Evolutionary conservation across 2,329 filamentous ascomycete species (phyloP).

Genomic region (Sporothrix dimorphospora): DNA sequence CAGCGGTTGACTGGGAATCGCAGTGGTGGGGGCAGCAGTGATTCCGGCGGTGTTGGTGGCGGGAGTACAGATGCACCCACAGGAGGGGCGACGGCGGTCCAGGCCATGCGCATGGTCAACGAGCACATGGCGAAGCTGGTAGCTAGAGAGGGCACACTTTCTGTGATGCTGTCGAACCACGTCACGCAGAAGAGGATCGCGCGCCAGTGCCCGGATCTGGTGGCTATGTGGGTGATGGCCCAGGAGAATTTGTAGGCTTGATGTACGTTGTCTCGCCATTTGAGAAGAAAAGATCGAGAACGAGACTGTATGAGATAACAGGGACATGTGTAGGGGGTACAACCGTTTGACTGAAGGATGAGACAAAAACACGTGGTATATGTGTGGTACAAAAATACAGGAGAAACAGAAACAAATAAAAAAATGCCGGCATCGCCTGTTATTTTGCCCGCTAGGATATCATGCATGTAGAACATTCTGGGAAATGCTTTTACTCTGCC

Average conservation of each 20-base stretch:
- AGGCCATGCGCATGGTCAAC: constrained; percentile 30
- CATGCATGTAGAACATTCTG: not conserved
- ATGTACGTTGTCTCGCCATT: no score
- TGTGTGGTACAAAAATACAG: not conserved
- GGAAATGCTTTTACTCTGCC: not conserved
- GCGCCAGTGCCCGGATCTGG: constrained; percentile 34
- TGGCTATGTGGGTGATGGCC: constrained; percentile 34
- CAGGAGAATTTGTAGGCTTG: constrained; percentile 32
- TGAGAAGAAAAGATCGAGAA: not conserved
- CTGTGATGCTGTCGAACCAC: constrained; percentile 35
- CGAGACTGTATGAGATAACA: not conserved
- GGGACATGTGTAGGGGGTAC: not conserved
- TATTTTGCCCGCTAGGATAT: not conserved
- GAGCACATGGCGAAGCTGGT: constrained; percentile 25
- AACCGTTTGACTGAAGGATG: no score
- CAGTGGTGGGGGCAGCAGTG: not conserved
- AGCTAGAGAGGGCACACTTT: constrained; percentile 27
- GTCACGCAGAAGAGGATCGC: constrained; percentile 34
- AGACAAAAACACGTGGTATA: no score
- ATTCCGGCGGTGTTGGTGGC: not conserved
- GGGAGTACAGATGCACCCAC: not conserved
- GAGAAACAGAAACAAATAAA: not conserved
- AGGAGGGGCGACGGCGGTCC: not conserved
- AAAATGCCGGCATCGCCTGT: no score
- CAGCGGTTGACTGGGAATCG: not conserved